Conservation (phyloP, 768 basidiomycete species). For the Lentinus tigrinus region DNA sequence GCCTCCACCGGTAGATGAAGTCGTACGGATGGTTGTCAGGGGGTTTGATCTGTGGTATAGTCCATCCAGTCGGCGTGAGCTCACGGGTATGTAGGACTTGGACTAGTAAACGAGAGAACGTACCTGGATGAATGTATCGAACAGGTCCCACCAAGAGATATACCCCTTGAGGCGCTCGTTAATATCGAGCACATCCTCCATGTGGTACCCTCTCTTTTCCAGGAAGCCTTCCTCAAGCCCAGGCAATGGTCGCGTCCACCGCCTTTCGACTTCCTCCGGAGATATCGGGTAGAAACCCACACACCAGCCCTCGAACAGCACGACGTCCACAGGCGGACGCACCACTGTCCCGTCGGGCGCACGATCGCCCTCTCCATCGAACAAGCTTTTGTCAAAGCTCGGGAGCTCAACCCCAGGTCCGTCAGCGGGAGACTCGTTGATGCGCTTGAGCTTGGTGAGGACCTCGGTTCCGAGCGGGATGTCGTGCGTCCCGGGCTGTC, state of each 20-base stretch:
- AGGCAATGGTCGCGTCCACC: conserved; percentile 45
- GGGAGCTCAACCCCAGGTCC: conserved; percentile 53
- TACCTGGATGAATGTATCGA: conserved; percentile 81
- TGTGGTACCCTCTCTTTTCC: conserved; percentile 37
- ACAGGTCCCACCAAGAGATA: conserved; percentile 61
- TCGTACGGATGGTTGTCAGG: conserved; percentile 36
- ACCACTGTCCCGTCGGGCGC: conserved; percentile 47
- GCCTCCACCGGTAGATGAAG: conserved; percentile 83
- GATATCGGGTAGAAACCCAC: conserved; percentile 78
- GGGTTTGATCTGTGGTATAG: conserved; percentile 38
- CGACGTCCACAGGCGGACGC: conserved; percentile 63
- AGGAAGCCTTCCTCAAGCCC: conserved; percentile 31
- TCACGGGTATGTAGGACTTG: too few relatives aligned
- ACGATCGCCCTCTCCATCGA: conserved; percentile 83
- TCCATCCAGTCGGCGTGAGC: too few relatives aligned
- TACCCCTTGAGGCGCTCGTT: conserved; percentile 66
- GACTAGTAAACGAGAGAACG: conserved; percentile 9
- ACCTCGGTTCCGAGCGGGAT: conserved; percentile 57
- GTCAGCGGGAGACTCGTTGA: conserved; percentile 28
- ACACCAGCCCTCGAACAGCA: conserved; percentile 96
- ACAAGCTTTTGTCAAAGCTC: conserved; percentile 84
- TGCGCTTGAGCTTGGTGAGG: conserved; percentile 46
- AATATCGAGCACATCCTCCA: conserved; percentile 57
- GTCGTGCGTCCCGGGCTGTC: conserved; percentile 93
- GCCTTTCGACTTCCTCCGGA: conserved; percentile 45